Evolutionary conservation across 2,329 filamentous ascomycete species (phyloP).

Genomic region (Calycina marina): DNA sequence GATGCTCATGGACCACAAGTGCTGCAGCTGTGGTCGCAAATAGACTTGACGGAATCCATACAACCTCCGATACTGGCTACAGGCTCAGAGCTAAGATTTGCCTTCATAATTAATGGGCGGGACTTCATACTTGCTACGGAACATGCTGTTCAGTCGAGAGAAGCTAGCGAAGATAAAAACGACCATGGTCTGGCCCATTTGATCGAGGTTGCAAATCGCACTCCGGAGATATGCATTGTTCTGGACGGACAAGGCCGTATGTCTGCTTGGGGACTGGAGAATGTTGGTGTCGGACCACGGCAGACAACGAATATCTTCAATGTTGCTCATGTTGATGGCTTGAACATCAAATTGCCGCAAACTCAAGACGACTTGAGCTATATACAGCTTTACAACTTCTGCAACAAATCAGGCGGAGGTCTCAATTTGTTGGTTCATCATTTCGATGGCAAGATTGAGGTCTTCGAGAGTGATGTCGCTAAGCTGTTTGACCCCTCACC

Average conservation of each 20-base stretch:
- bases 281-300: conserved; percentile 57
- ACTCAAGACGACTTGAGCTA: conserved; percentile 26
- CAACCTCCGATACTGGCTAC: conserved; percentile 24
- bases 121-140: conserved; percentile 70
- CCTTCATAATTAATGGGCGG: conserved; percentile 69
- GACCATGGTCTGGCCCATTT: conserved; percentile 70
- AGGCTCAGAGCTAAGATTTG: conserved; percentile 24
- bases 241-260: conserved; percentile 74
- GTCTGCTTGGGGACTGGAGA: conserved; percentile 87
- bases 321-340: conserved; percentile 59
- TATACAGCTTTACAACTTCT: conserved; percentile 61
- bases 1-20: conserved; percentile 58
- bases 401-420: conserved; percentile 45
- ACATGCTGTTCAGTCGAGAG: conserved; percentile 48
- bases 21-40: conserved; percentile 64
- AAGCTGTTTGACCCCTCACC: conserved; percentile 64
- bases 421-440: conserved; percentile 67
- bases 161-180: conserved; percentile 34
- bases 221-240: conserved; percentile 75
- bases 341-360: conserved; percentile 28
- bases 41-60: conserved; percentile 63
- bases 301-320: conserved; percentile 64
- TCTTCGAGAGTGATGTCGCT: conserved; percentile 66
- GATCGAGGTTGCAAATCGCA: conserved; percentile 71
- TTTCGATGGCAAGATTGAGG: conserved; percentile 72